phyloP scores from a whole-genome alignment of 257 asterid species.

The Anisodus tanguticus region DNA sequence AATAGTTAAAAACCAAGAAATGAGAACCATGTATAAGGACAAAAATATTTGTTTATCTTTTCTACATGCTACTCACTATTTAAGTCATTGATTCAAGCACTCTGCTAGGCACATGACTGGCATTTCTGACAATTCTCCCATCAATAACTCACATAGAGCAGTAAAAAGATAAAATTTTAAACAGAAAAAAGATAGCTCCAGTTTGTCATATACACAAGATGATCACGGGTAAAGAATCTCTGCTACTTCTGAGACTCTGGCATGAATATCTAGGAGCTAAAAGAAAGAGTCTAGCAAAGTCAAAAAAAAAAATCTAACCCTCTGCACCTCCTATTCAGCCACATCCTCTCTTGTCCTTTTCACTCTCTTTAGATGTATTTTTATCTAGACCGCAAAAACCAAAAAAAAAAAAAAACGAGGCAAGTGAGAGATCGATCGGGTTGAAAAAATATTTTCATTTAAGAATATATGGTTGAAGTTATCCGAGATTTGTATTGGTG shows the following conservation, averaged over 20 bases:
- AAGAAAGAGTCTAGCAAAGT: slow-evolving; percentile 21
- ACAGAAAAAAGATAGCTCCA: neutral
- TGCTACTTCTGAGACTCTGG: slow-evolving; percentile 27
- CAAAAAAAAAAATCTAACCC: slow-evolving; percentile 12
- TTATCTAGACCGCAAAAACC: neutral
- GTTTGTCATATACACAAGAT: slow-evolving; percentile 27
- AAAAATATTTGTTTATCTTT: neutral
- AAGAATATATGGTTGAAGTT: neutral
- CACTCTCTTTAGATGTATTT: neutral
- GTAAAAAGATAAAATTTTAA: slow-evolving; percentile 12
- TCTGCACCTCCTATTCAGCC: slow-evolving; percentile 18
- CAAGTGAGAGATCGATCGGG: no score
- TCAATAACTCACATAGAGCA: slow-evolving; percentile 15
- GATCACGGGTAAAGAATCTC: slow-evolving; percentile 38
- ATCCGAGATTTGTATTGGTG: neutral
- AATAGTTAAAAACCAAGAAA: slow-evolving; percentile 1
- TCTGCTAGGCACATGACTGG: slow-evolving; percentile 5
- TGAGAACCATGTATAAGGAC: neutral
- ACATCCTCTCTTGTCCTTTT: neutral
- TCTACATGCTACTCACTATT: neutral
- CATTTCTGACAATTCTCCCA: slow-evolving; percentile 27
- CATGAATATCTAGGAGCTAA: slow-evolving; percentile 27
- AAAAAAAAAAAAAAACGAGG: neutral
- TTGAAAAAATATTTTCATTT: no score
- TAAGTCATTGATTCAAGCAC: neutral